A percentile compares a stretch with the other conserved stretches of the same genome.
Conservation (phyloP, 192 early-diverging fungal species). For the Thamnidium elegans region DNA sequence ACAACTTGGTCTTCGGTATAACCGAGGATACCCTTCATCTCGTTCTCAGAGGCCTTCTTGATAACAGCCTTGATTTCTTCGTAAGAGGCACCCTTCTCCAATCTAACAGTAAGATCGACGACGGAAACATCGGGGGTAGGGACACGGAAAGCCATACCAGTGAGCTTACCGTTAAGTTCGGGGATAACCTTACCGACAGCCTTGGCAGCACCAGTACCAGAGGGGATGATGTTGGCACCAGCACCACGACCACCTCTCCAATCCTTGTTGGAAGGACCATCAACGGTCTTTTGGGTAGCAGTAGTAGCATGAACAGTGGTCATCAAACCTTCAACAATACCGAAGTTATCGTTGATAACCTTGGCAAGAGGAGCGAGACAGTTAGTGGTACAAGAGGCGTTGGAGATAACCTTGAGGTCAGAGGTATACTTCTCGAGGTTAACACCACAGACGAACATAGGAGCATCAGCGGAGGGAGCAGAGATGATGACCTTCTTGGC, state of each 20-base stretch:
- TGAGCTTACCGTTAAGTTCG: conserved; percentile 77
- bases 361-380: conserved; percentile 97
- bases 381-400: conserved; percentile 99
- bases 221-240: conserved; percentile 92
- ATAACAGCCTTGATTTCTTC: conserved; percentile 85
- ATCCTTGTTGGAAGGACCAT: conserved; percentile 95
- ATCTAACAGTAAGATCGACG: conserved; percentile 93
- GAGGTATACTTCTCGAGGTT: conserved; percentile 93
- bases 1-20: conserved; percentile 97
- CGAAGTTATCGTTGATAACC: conserved; percentile 94
- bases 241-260: conserved; percentile 98
- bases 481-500: conserved; percentile 99
- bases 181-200: conserved; percentile 99
- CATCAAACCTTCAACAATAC: conserved; percentile 95
- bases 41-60: conserved; percentile 79
- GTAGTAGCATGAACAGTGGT: conserved; percentile 98
- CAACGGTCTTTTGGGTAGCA: conserved; percentile 99
- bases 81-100: conserved; percentile 89
- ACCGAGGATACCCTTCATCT: conserved; percentile 85
- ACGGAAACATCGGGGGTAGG: conserved; percentile 93
- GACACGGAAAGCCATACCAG: conserved; percentile 98
- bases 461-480: conserved; percentile 94
- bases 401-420: conserved; percentile 85
- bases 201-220: conserved; percentile 98
- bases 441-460: conserved; percentile 98